Percentiles rank a stretch among this genome's conserved stretches.
Evolutionary conservation across 768 basidiomycete genomes (phyloP).

Genomic region (Agrocybe pediades): DNA sequence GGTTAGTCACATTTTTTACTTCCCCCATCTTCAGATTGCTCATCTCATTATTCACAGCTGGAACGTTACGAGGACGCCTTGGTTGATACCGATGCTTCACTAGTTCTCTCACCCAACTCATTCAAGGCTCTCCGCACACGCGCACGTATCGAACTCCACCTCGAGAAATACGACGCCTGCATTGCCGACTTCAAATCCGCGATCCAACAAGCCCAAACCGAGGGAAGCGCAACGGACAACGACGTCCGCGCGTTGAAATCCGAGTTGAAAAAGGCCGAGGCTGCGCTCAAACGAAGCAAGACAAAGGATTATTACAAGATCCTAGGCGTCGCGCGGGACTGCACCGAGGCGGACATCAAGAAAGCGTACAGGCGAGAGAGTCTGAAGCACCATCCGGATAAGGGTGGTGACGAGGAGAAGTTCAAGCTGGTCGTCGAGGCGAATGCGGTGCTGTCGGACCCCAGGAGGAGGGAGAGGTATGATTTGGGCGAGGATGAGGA

Average conservation of each 20-base stretch:
- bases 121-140: conserved; percentile 90
- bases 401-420: conserved; percentile 95
- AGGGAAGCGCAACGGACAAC: conserved; percentile 53
- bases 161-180: conserved; percentile 73
- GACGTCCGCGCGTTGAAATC: conserved; percentile 62
- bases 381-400: conserved; percentile 84
- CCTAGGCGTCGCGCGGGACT: conserved; percentile 61
- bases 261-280: conserved; percentile 83
- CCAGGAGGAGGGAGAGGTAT: conserved; percentile 70
- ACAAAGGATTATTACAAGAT: conserved; percentile 91
- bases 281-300: conserved; percentile 82
- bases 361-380: conserved; percentile 90
- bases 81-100: conserved; percentile 67
- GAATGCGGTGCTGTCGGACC: conserved; percentile 79
- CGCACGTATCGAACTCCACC: conserved; percentile 73
- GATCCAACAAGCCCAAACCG: conserved; percentile 68
- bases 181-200: conserved; percentile 81
- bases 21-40: neutral
- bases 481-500: conserved; percentile 86
- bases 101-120: conserved; percentile 59
- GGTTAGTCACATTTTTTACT: conserved; percentile 39
- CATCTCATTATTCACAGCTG: conserved; percentile 44
- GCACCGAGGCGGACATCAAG: conserved; percentile 75
- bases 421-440: conserved; percentile 92
- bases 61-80: conserved; percentile 69